Percentiles rank a stretch among this genome's conserved stretches.
Evolutionary conservation across 2,329 filamentous ascomycete species (phyloP).

Genomic region (Pseudogymnoascus sp.): DNA sequence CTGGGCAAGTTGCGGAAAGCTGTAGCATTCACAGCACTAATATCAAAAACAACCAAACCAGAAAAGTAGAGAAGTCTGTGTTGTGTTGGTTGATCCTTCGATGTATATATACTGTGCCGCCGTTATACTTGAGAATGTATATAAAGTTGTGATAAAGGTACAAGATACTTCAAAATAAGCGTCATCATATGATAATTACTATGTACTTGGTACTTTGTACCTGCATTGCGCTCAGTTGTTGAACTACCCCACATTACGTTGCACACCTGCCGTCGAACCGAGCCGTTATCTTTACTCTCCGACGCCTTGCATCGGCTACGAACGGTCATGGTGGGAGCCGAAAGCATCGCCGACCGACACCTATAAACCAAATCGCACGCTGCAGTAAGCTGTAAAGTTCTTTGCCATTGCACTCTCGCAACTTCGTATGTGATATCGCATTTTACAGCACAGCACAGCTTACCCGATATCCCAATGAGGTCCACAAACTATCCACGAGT

Average conservation of each 20-base stretch:
- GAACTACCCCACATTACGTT: not conserved
- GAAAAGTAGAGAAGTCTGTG: not conserved
- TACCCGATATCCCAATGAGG: not conserved
- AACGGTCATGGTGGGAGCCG: constrained; percentile 4
- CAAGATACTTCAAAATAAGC: not conserved
- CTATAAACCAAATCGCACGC: not conserved
- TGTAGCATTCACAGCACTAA: not conserved
- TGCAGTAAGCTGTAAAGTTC: not conserved
- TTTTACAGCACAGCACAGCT: not conserved
- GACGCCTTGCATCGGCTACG: not conserved
- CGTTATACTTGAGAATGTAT: not conserved
- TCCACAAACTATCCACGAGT: not conserved
- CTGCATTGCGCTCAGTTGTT: not conserved
- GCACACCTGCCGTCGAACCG: not conserved
- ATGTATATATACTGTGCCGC: not conserved
- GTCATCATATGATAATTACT: too few species aligned
- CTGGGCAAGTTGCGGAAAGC: not conserved
- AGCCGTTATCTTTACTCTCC: not conserved
- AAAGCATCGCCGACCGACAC: not conserved
- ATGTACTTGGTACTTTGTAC: not conserved
- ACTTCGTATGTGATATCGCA: not conserved
- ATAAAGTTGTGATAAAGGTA: not conserved
- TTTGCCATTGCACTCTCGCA: not conserved
- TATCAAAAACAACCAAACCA: not conserved
- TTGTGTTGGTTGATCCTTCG: not conserved